These are phyloP conservation scores for Speleostelium caveatum DNA, from an alignment of 78 protist species.

Conservation along the genomic window DNA sequence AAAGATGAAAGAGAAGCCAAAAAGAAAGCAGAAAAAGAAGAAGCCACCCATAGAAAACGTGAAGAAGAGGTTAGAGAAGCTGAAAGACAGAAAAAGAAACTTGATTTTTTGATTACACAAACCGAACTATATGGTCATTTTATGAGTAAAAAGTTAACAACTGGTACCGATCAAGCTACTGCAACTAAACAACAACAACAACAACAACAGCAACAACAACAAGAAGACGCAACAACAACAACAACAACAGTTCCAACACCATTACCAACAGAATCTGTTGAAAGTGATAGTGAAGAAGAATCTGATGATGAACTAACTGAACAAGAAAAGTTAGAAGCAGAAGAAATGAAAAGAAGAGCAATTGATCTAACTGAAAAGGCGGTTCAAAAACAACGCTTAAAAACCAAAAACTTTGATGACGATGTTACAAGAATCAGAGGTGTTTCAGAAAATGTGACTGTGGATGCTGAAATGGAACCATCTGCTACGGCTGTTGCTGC, in stretches of 20 bases:
- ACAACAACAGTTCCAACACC: not conserved
- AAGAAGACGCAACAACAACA: no score
- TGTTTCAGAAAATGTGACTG: not conserved
- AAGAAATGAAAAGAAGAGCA: conserved; percentile 31
- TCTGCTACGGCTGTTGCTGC: not conserved
- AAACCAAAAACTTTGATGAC: conserved; percentile 41
- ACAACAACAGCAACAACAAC: no score
- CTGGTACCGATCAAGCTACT: not conserved
- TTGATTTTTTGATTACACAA: conserved; percentile 94
- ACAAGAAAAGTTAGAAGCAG: conserved; percentile 42
- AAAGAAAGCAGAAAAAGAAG: conserved; percentile 84
- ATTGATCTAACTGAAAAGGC: conserved; percentile 33
- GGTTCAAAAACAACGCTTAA: conserved; percentile 27
- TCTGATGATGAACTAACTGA: conserved; percentile 27
- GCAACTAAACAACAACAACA: not conserved
- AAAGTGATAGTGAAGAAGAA: conserved; percentile 21
- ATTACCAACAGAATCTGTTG: not conserved
- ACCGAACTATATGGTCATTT: conserved; percentile 96
- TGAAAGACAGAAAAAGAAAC: conserved; percentile 90
- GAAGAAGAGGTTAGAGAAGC: conserved; percentile 91
- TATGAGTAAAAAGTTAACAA: conserved; percentile 82
- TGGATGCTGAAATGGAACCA: not conserved
- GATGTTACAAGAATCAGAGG: conserved; percentile 17
- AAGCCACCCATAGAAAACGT: conserved; percentile 52
- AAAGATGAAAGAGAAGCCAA: conserved; percentile 81